Conservation (phyloP, 2,329 filamentous ascomycete genomes). For the Cadophora gregata region DNA sequence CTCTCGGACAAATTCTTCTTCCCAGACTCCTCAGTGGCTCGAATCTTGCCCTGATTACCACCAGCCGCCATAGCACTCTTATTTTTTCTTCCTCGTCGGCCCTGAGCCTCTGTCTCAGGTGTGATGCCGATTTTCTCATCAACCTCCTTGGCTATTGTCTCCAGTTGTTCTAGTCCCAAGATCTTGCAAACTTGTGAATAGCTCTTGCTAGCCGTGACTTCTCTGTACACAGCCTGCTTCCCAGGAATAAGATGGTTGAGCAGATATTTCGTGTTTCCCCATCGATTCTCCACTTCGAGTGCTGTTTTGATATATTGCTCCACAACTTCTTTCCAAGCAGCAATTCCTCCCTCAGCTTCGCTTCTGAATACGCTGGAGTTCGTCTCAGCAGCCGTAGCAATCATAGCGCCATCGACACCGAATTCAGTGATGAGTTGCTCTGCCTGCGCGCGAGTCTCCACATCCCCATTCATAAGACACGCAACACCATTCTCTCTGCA, state of each 20-base stretch:
- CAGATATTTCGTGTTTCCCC: slow-evolving; percentile 91
- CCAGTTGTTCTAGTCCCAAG: slow-evolving; percentile 68
- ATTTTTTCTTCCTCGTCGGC: slow-evolving; percentile 37
- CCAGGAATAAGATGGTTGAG: slow-evolving; percentile 86
- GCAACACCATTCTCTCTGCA: slow-evolving; percentile 87
- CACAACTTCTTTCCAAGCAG: slow-evolving; percentile 79
- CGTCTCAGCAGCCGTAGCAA: slow-evolving; percentile 88
- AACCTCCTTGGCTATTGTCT: slow-evolving; percentile 66
- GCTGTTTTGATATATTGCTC: slow-evolving; percentile 74
- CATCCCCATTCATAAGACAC: slow-evolving; percentile 95
- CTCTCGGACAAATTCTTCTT: slow-evolving; percentile 36
- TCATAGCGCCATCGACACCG: slow-evolving; percentile 95
- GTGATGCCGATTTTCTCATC: slow-evolving; percentile 54
- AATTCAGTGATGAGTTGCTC: slow-evolving; percentile 75
- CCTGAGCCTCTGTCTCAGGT: slow-evolving; percentile 30
- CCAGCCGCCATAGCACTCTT: slow-evolving; percentile 54
- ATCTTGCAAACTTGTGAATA: slow-evolving; percentile 73
- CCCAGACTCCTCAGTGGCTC: slow-evolving; percentile 29
- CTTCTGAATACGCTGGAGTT: slow-evolving; percentile 88
- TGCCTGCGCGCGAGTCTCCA: slow-evolving; percentile 76
- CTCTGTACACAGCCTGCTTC: slow-evolving; percentile 67
- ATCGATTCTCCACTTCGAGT: slow-evolving; percentile 83
- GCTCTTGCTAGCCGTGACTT: slow-evolving; percentile 69
- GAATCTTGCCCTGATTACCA: slow-evolving; percentile 52
- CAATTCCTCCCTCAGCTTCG: slow-evolving; percentile 70